Evolutionary conservation across 2,329 filamentous ascomycete genomes (phyloP).

Genomic region (Dothistroma septosporum): DNA sequence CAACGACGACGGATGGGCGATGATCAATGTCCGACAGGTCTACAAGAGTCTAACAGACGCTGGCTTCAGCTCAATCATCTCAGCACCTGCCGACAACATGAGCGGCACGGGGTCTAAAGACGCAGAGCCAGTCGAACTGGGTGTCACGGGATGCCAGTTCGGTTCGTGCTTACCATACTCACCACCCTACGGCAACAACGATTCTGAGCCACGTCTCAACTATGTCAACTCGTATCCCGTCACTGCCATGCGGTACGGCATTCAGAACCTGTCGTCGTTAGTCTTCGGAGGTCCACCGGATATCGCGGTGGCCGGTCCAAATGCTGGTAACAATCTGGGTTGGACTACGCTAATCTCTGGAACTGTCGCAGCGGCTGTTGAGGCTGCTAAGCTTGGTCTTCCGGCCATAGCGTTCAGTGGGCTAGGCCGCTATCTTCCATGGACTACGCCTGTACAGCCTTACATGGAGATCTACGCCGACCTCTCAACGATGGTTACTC

Average conservation of each 20-base stretch:
- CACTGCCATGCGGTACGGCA: constrained; percentile 60
- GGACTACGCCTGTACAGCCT: constrained; percentile 48
- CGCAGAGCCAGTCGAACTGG: constrained; percentile 15
- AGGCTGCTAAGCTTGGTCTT: constrained; percentile 55
- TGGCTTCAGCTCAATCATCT: constrained; percentile 61
- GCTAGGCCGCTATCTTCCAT: constrained; percentile 48
- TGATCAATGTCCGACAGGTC: constrained; percentile 60
- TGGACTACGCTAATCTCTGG: constrained; percentile 57
- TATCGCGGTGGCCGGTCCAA: constrained; percentile 62
- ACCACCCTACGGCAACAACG: constrained; percentile 55
- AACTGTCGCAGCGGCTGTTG: constrained; percentile 62
- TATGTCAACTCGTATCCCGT: constrained; percentile 70
- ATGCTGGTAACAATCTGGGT: constrained; percentile 58
- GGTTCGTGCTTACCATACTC: constrained; percentile 57
- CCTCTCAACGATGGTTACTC: constrained; percentile 56
- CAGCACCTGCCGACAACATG: constrained; percentile 62
- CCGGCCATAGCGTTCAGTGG: constrained; percentile 68
- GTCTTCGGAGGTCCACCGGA: constrained; percentile 56
- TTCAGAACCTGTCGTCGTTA: constrained; percentile 52
- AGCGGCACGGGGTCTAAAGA: constrained; percentile 51
- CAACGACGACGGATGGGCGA: constrained; percentile 73
- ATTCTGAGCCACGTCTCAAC: constrained; percentile 54
- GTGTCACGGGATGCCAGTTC: constrained; percentile 51
- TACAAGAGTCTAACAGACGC: constrained; percentile 53
- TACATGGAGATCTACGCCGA: constrained; percentile 61